phyloP scores from a whole-genome alignment of 306 rosid genomes.

The Clitoria ternatea region DNA sequence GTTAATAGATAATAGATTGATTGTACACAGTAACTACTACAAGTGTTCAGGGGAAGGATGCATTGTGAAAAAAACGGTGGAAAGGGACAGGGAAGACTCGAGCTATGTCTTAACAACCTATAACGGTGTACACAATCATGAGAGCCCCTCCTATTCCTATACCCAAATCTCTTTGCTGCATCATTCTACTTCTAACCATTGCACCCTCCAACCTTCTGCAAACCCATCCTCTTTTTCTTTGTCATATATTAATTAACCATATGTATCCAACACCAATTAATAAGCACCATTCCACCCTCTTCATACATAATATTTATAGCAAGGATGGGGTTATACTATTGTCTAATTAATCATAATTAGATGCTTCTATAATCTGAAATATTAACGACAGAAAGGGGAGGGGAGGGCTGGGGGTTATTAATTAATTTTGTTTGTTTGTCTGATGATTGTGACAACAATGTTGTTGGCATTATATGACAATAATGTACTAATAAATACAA shows the following conservation, averaged over 20 bases:
- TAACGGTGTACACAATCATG: slow-evolving; percentile 77
- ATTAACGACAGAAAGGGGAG: no score
- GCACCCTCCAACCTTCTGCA: slow-evolving; percentile 20
- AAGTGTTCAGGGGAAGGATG: slow-evolving; percentile 74
- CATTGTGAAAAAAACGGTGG: slow-evolving; percentile 73
- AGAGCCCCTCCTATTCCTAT: slow-evolving; percentile 44
- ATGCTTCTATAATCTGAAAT: no score
- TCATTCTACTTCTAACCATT: slow-evolving; percentile 8
- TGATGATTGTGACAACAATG: no score
- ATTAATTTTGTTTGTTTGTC: no score
- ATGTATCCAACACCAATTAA: not conserved
- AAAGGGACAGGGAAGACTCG: slow-evolving; percentile 64
- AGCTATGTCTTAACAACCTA: slow-evolving; percentile 72
- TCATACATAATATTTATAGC: no score
- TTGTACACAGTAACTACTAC: slow-evolving; percentile 64
- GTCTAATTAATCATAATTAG: not conserved
- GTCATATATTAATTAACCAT: no score
- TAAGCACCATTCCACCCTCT: not conserved
- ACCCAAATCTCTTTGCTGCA: slow-evolving; percentile 21
- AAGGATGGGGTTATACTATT: not conserved
- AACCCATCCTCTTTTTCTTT: slow-evolving; percentile 24
- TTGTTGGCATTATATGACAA: no score
- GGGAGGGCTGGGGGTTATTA: no score
- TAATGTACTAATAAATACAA: no score
- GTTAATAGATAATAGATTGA: not conserved